phyloP scores from a whole-genome alignment of 768 basidiomycete species.

The Cantharellus anzutake region DNA sequence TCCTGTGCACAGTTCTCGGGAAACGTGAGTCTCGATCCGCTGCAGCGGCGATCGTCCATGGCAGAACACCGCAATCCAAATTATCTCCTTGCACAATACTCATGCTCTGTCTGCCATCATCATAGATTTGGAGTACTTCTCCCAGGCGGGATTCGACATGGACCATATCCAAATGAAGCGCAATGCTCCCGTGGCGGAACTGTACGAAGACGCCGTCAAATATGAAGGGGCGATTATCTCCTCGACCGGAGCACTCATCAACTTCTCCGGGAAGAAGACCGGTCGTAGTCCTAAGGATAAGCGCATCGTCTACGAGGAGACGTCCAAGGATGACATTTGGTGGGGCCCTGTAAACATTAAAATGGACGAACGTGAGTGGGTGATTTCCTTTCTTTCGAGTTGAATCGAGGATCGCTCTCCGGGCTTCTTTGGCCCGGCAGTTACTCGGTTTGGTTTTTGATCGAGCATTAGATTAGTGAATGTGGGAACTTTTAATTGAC shows the following conservation, averaged over 20 bases:
- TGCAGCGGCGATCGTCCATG: background rate
- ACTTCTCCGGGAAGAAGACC: slow-evolving; percentile 99
- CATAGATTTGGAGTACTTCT: slow-evolving; percentile 83
- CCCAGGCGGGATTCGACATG: slow-evolving; percentile 98
- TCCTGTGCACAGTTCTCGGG: background rate
- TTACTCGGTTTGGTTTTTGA: too few species aligned
- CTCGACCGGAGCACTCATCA: slow-evolving; percentile 89
- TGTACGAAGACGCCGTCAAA: slow-evolving; percentile 95
- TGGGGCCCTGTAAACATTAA: slow-evolving; percentile 99
- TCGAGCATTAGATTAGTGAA: too few species aligned
- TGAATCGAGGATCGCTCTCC: background rate
- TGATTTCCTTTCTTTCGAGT: slow-evolving; percentile 2
- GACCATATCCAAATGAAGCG: slow-evolving; percentile 90
- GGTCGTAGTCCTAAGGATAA: slow-evolving; percentile 97
- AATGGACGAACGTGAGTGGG: slow-evolving; percentile 64
- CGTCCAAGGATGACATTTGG: slow-evolving; percentile 94
- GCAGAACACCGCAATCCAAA: slow-evolving; percentile 8
- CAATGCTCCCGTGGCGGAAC: slow-evolving; percentile 73
- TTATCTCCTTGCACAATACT: background rate
- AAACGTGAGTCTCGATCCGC: background rate
- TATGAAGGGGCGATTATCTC: slow-evolving; percentile 99
- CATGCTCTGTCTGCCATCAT: background rate
- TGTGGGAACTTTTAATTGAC: too few species aligned
- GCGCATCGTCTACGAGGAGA: slow-evolving; percentile 96
- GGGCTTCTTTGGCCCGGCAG: too few species aligned